phyloP scores from a whole-genome alignment of 2,329 filamentous ascomycete species.

The Phaeosphaeriaceae sp. region DNA sequence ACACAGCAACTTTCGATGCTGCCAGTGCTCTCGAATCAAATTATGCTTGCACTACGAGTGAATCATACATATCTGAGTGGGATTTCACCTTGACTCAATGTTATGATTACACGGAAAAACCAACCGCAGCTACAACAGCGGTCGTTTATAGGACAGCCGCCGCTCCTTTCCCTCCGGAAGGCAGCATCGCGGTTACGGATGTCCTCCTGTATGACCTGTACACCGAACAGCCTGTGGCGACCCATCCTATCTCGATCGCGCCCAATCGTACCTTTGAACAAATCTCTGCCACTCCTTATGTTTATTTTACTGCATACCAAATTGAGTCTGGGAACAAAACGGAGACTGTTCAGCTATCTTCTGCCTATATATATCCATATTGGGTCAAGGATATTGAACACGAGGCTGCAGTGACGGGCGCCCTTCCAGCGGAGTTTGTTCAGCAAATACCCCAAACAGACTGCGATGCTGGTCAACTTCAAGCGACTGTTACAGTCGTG shows the following conservation, averaged over 20 bases:
- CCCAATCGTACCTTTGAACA: slow-evolving; percentile 30
- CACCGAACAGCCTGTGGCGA: slow-evolving; percentile 22
- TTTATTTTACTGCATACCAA: slow-evolving; percentile 53
- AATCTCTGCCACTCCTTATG: slow-evolving; percentile 49
- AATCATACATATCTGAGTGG: slow-evolving; percentile 29
- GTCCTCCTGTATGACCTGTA: slow-evolving; percentile 21
- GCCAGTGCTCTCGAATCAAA: slow-evolving; percentile 29
- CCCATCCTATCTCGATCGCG: slow-evolving; percentile 29
- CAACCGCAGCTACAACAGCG: slow-evolving; percentile 40
- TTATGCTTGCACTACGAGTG: slow-evolving; percentile 27
- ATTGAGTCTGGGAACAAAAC: slow-evolving; percentile 47
- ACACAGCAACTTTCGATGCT: slow-evolving; percentile 35
- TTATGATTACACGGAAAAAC: slow-evolving; percentile 33
- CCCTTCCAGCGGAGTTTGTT: slow-evolving; percentile 47
- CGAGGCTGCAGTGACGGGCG: slow-evolving; percentile 32
- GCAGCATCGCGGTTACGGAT: slow-evolving; percentile 26
- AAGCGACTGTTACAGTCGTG: slow-evolving; percentile 51
- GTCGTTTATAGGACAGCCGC: slow-evolving; percentile 33
- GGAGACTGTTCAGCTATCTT: slow-evolving; percentile 41
- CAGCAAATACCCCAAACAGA: slow-evolving; percentile 39
- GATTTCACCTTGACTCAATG: slow-evolving; percentile 29
- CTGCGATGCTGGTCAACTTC: slow-evolving; percentile 45
- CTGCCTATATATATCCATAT: slow-evolving; percentile 48
- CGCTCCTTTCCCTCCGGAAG: slow-evolving; percentile 28
- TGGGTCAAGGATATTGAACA: slow-evolving; percentile 38